Conservation (phyloP, 2,329 filamentous ascomycete species). For the Phaeomoniella chlamydospora region DNA sequence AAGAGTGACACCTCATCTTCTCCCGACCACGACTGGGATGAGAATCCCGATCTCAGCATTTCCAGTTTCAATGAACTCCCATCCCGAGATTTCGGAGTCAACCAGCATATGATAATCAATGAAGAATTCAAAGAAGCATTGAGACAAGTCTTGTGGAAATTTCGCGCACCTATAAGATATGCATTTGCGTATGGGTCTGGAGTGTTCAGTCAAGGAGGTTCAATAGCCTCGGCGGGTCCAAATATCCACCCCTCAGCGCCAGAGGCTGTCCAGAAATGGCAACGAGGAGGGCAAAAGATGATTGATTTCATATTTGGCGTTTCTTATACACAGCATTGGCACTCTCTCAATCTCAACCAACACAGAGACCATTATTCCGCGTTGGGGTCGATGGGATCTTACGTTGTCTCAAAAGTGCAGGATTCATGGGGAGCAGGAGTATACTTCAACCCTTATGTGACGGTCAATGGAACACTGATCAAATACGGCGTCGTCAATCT, state of each 20-base stretch:
- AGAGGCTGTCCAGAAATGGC: conserved; percentile 65
- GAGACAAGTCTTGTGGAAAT: conserved; percentile 77
- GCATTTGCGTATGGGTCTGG: conserved; percentile 96
- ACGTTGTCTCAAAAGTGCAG: conserved; percentile 70
- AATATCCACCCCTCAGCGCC: conserved; percentile 71
- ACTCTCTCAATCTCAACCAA: conserved; percentile 78
- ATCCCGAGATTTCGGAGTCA: conserved; percentile 72
- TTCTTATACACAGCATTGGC: conserved; percentile 90
- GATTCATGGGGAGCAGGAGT: conserved; percentile 83
- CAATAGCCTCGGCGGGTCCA: conserved; percentile 19
- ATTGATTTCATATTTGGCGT: conserved; percentile 98
- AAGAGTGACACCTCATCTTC: neutral
- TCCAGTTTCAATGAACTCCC: conserved; percentile 63
- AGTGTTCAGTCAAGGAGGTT: conserved; percentile 68
- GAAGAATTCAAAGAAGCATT: conserved; percentile 87
- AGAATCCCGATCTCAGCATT: conserved; percentile 56
- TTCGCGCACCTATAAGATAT: conserved; percentile 85
- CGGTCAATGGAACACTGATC: conserved; percentile 86
- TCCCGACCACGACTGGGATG: conserved; percentile 50
- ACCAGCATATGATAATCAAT: conserved; percentile 93
- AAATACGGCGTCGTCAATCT: conserved; percentile 97
- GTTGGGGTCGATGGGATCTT: conserved; percentile 70
- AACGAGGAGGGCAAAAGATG: conserved; percentile 83
- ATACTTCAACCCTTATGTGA: conserved; percentile 94
- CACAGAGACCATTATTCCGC: conserved; percentile 87